A percentile compares a stretch with the other conserved stretches of the same genome.
phyloP scores from a whole-genome alignment of 2,329 filamentous ascomycete species.

The Sporothrix luriei region DNA sequence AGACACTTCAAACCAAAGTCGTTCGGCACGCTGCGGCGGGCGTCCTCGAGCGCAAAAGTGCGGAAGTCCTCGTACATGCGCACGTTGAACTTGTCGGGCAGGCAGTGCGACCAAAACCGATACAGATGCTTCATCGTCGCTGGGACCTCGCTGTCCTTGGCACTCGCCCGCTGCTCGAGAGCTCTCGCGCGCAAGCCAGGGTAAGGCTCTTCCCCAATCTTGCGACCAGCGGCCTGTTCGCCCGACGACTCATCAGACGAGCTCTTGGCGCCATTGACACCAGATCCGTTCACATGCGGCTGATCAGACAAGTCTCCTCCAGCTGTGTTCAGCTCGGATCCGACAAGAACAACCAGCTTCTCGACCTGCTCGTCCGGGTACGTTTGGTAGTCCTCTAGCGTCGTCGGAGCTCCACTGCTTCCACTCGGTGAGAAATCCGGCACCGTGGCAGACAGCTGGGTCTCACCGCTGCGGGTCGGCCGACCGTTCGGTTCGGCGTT shows the following conservation, averaged over 20 bases:
- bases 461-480: conserved; percentile 48
- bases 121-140: conserved; percentile 68
- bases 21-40: conserved; percentile 49
- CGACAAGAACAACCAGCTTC: conserved; percentile 40
- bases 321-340: conserved; percentile 34
- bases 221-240: neutral
- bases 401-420: conserved; percentile 35
- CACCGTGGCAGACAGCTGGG: conserved; percentile 63
- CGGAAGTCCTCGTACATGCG: conserved; percentile 77
- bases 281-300: conserved; percentile 14
- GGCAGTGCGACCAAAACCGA: conserved; percentile 73
- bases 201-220: conserved; percentile 37
- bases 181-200: conserved; percentile 47
- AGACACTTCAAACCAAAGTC: conserved; percentile 63
- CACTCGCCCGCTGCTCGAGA: conserved; percentile 45
- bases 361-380: conserved; percentile 42
- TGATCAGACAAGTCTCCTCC: neutral
- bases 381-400: conserved; percentile 42
- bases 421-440: conserved; percentile 60
- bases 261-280: neutral
- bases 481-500: conserved; percentile 46
- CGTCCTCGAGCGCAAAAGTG: conserved; percentile 66
- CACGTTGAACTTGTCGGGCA: conserved; percentile 72
- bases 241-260: conserved; percentile 4
- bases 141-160: conserved; percentile 47